Conservation (phyloP, 1,284 basidiomycete genomes). For the Ustilago cynodontis region DNA sequence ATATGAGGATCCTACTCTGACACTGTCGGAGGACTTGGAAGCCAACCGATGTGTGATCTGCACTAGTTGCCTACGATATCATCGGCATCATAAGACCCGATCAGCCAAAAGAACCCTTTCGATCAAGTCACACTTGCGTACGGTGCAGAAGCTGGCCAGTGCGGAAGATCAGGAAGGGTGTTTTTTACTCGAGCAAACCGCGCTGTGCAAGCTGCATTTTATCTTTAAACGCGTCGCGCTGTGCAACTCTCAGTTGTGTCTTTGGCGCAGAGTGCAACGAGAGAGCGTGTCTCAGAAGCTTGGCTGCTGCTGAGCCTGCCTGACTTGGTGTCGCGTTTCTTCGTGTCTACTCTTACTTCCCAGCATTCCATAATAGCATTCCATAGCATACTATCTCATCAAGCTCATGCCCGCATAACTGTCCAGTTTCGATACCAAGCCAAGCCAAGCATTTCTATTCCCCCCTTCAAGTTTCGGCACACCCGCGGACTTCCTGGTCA, state of each 20-base stretch:
- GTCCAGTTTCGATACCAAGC: neutral
- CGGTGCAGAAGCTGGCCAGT: neutral
- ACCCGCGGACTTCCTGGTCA: neutral
- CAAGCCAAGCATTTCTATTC: neutral
- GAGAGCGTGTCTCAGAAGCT: too few species aligned
- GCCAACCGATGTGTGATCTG: too few species aligned
- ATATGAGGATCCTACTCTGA: too few species aligned
- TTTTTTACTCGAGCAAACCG: too few species aligned
- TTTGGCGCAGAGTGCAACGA: conserved; percentile 8
- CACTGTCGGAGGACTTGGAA: too few species aligned
- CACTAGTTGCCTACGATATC: too few species aligned
- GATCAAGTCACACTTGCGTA: too few species aligned
- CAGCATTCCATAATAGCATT: neutral
- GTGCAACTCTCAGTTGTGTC: too few species aligned
- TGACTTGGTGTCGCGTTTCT: conserved; percentile 2
- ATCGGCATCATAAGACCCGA: too few species aligned
- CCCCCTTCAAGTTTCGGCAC: neutral
- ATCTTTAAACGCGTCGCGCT: conserved; percentile 17
- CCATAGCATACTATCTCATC: neutral
- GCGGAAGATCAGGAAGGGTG: too few species aligned
- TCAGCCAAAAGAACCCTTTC: too few species aligned
- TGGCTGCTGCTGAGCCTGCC: neutral
- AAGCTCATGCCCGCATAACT: conserved; percentile 8
- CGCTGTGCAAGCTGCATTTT: too few species aligned
- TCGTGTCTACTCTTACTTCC: conserved; percentile 3